These are phyloP conservation scores for Fusarium compactum DNA, from an alignment of 2,329 filamentous ascomycete species.

Conservation along the genomic window DNA sequence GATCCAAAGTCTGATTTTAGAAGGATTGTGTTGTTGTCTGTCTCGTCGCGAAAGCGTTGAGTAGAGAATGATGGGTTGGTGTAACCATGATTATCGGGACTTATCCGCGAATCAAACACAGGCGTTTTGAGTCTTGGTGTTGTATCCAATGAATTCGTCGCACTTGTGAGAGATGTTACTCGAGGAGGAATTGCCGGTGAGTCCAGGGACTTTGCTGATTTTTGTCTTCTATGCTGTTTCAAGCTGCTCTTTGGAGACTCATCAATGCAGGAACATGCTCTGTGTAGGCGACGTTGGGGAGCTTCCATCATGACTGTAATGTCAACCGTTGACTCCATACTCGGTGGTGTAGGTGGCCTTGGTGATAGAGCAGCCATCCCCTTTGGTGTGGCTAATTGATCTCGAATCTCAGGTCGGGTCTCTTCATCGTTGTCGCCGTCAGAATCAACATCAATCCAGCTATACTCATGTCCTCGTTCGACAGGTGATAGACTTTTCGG, in stretches of 20 bases:
- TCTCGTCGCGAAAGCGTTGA: conserved; percentile 33
- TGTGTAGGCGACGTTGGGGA: conserved; percentile 2
- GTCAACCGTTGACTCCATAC: conserved; percentile 34
- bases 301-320: conserved; percentile 37
- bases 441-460: conserved; percentile 56
- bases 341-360: conserved; percentile 48
- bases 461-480: conserved; percentile 45
- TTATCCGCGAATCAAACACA: conserved; percentile 17
- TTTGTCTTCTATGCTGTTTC: conserved; percentile 18
- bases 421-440: conserved; percentile 46
- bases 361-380: conserved; percentile 45
- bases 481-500: conserved; percentile 41
- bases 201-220: conserved; percentile 35
- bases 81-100: conserved; percentile 19
- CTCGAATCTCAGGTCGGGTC: conserved; percentile 31
- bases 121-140: conserved; percentile 27
- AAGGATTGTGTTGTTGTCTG: conserved; percentile 37
- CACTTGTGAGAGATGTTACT: conserved; percentile 34
- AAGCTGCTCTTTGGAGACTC: conserved; percentile 5
- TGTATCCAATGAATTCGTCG: conserved; percentile 19
- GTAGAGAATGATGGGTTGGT: conserved; percentile 17
- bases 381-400: conserved; percentile 18
- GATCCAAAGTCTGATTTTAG: conserved; percentile 39
- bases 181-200: conserved; percentile 41
- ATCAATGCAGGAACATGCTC: conserved; percentile 14